Evolutionary conservation across 2,329 filamentous ascomycete genomes (phyloP).

Genomic region (Penicillium sp.): DNA sequence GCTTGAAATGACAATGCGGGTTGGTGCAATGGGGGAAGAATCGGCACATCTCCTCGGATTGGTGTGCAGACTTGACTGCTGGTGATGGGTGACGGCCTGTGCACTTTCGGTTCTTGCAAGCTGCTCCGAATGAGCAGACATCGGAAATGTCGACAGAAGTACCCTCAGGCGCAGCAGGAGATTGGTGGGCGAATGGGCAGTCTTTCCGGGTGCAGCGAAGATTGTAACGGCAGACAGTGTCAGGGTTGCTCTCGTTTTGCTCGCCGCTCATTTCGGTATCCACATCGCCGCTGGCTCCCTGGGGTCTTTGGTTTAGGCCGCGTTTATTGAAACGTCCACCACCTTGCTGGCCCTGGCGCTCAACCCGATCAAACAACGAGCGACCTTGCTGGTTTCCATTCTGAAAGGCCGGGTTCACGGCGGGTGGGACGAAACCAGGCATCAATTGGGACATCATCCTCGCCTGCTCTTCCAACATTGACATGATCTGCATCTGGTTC

Average conservation of each 20-base stretch:
- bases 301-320: conserved; percentile 27
- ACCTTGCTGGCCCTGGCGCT: conserved; percentile 52
- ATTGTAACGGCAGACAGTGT: conserved; percentile 86
- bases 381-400: conserved; percentile 49
- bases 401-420: conserved; percentile 56
- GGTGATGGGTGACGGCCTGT: conserved; percentile 89
- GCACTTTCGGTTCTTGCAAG: conserved; percentile 96
- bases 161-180: conserved; percentile 79
- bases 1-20: conserved; percentile 80
- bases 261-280: conserved; percentile 39
- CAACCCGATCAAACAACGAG: conserved; percentile 74
- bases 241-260: conserved; percentile 57
- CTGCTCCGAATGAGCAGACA: conserved; percentile 78
- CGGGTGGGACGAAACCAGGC: conserved; percentile 54
- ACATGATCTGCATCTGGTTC: conserved; percentile 72
- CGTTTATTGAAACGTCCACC: conserved; percentile 57
- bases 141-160: conserved; percentile 76
- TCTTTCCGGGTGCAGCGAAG: conserved; percentile 82
- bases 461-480: conserved; percentile 81
- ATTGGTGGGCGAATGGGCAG: conserved; percentile 93
- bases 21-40: conserved; percentile 93
- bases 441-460: conserved; percentile 78
- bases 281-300: conserved; percentile 31
- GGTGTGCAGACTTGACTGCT: conserved; percentile 73
- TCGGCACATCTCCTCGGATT: conserved; percentile 82